Evolutionary conservation across 805 yeast genomes (phyloP), one percentile per base, ranked within the genome.

Genomic region (Teunomyces panamensis): DNA sequence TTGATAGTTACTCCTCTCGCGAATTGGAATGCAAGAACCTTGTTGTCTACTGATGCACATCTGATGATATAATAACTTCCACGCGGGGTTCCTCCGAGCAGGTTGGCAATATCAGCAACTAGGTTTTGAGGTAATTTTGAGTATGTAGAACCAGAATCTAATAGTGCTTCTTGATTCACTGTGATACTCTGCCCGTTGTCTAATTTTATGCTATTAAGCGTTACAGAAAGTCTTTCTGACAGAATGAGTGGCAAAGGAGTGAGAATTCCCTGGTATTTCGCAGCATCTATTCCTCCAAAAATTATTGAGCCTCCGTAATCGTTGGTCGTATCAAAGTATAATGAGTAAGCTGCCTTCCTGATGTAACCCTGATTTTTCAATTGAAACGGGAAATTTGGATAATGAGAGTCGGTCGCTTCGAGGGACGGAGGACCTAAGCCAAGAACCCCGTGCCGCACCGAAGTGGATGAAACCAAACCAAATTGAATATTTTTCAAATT

Each of bases 231-330:
- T n/a, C 41, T 20, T 11, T 24, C 41, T 24, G 41, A 37, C 41
- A 24, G 41, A 5, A 37, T 17, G 7, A 44, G 27, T 17, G 47
- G 49, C 8, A 54, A 14, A 44, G 59, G 45, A 5, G 36, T 46
- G 41, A 60, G 49, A 1, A n/a, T 26, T 4, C 62, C 62, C 16
- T 39, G 35, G 48, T 57, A 59, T 32, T 61, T 58, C 13, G 67
- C 50, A 10, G 53, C 42, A 49, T 69, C 71, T 26, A 61, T 55
- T 27, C 63, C 67, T 9, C 73, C 74, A 48, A 69, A 58, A 9
- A 55, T 43, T 5, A 69, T 39, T 9, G 52, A 34, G 5, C 73
- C 74, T 1, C 52, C 34, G 26, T 43, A 36, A 49, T 55, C 49
- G 42, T 46, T 20, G 5, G 46, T 52, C 35, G 52, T 53, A 30